phyloP scores from a whole-genome alignment of 257 asterid genomes.

The Solanum bulbocastanum region DNA sequence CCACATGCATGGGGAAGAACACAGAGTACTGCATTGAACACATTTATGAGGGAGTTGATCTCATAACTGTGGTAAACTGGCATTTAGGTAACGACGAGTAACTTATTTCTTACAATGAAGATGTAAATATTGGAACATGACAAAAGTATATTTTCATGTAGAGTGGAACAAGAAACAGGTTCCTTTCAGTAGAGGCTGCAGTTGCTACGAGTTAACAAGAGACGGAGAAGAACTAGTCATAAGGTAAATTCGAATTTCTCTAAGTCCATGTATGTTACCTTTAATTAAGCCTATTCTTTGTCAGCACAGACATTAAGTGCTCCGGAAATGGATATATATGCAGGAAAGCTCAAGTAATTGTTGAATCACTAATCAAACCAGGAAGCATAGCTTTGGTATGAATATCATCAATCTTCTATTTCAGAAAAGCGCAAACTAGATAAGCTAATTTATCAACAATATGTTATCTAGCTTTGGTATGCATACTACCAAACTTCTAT shows the following conservation, averaged over 20 bases:
- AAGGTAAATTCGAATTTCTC: constrained; percentile 20
- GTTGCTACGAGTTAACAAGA: constrained; percentile 42
- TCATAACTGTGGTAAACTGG: constrained; percentile 52
- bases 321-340: background rate
- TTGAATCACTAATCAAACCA: constrained; percentile 66
- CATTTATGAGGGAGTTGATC: constrained; percentile 40
- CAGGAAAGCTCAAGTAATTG: constrained; percentile 59
- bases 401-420: background rate
- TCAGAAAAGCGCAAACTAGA: background rate
- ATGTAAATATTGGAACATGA: background rate
- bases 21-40: constrained; percentile 45
- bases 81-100: constrained; percentile 42
- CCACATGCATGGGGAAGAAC: constrained; percentile 51
- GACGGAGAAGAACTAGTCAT: constrained; percentile 41
- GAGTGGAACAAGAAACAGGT: constrained; percentile 67
- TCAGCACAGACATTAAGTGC: background rate
- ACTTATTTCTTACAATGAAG: background rate
- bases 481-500: background rate
- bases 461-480: background rate
- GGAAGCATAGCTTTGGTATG: constrained; percentile 56
- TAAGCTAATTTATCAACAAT: background rate
- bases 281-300: background rate
- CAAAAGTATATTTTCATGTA: constrained; percentile 12
- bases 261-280: background rate
- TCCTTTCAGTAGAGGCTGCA: constrained; percentile 71